phyloP scores from a whole-genome alignment of 2,329 filamentous ascomycete genomes.

The Diaporthe aspalathi region DNA sequence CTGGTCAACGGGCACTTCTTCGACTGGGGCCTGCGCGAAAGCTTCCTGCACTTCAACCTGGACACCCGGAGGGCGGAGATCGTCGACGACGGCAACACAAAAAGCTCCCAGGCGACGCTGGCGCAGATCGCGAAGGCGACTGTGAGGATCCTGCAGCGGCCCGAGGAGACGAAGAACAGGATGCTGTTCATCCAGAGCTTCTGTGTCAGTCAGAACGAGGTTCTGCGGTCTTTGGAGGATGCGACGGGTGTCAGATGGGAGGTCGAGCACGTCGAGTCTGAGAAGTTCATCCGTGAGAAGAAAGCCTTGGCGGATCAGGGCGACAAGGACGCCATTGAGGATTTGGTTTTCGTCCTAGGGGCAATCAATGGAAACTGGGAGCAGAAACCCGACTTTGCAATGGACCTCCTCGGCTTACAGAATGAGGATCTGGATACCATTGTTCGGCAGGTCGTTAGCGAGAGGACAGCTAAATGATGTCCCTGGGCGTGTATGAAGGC shows the following conservation, averaged over 20 bases:
- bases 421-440: conserved; percentile 59
- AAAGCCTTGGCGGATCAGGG: conserved; percentile 53
- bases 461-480: background rate
- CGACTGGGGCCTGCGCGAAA: conserved; percentile 53
- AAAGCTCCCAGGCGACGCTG: conserved; percentile 52
- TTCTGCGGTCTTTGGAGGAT: conserved; percentile 49
- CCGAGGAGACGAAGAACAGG: conserved; percentile 47
- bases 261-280: conserved; percentile 50
- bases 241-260: conserved; percentile 48
- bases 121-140: conserved; percentile 49
- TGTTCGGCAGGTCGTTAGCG: conserved; percentile 49
- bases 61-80: conserved; percentile 47
- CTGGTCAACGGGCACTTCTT: conserved; percentile 55
- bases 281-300: conserved; percentile 53
- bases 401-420: conserved; percentile 58
- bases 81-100: conserved; percentile 48
- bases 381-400: conserved; percentile 56
- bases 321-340: conserved; percentile 54
- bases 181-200: conserved; percentile 56
- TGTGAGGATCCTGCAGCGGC: conserved; percentile 47
- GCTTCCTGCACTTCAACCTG: conserved; percentile 52
- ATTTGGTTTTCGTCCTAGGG: conserved; percentile 62
- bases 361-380: conserved; percentile 62
- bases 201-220: conserved; percentile 52
- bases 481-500: no score